Evolutionary conservation across 768 basidiomycete species (phyloP).

Genomic region (Suillus occidentalis): DNA sequence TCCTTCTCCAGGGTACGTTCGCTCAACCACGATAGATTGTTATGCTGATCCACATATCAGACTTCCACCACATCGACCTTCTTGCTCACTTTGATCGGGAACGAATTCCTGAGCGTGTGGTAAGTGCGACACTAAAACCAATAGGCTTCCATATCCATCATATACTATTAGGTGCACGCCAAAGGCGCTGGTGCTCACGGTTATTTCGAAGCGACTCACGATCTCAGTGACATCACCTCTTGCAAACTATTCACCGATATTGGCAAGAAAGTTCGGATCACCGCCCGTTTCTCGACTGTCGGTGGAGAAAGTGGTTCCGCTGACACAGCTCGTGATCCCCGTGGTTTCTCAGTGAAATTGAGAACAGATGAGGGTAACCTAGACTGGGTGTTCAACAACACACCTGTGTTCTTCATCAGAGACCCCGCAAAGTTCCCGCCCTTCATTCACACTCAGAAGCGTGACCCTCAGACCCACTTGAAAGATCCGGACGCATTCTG

Average conservation of each 20-base stretch:
- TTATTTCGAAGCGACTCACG: slow-evolving; percentile 86
- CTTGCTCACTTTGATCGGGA: slow-evolving; percentile 93
- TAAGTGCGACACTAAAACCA: slow-evolving; percentile 33
- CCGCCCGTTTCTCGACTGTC: slow-evolving; percentile 92
- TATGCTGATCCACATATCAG: slow-evolving; percentile 38
- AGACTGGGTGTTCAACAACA: slow-evolving; percentile 93
- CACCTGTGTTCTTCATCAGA: slow-evolving; percentile 88
- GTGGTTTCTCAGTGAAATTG: slow-evolving; percentile 90
- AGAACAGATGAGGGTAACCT: slow-evolving; percentile 89
- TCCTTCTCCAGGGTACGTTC: slow-evolving; percentile 77
- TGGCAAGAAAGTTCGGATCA: slow-evolving; percentile 69
- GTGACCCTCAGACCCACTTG: slow-evolving; percentile 88
- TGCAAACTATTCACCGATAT: slow-evolving; percentile 63
- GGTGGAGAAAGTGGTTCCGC: slow-evolving; percentile 86
- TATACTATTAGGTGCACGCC: slow-evolving; percentile 70
- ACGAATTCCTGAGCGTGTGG: slow-evolving; percentile 94
- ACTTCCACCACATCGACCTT: slow-evolving; percentile 87
- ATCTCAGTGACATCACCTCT: slow-evolving; percentile 79
- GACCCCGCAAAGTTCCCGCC: slow-evolving; percentile 90
- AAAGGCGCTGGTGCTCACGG: slow-evolving; percentile 95
- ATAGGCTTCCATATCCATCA: slow-evolving; percentile 21
- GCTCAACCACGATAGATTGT: neutral
- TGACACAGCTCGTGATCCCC: slow-evolving; percentile 90
- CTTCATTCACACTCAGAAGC: slow-evolving; percentile 93
- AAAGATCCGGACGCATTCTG: slow-evolving; percentile 87